Percentiles rank a stretch among this genome's conserved stretches.
phyloP scores from a whole-genome alignment of 208 protist species.

The Crithidia acanthocephali region DNA sequence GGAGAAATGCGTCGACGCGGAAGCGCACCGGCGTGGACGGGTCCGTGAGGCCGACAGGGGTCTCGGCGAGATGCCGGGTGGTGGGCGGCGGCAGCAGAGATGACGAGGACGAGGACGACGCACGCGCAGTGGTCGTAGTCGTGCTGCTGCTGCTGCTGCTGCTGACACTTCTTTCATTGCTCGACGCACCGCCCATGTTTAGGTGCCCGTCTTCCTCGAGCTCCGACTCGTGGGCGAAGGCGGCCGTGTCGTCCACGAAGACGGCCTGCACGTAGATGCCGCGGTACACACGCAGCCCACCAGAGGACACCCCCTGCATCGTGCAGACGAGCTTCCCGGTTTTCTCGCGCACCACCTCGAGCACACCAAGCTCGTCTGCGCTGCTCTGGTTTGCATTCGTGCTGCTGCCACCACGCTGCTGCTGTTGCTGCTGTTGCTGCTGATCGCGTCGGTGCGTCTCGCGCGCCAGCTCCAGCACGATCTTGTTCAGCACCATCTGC shows the following conservation, averaged over 20 bases:
- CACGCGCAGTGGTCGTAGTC: background rate
- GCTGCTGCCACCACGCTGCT: background rate
- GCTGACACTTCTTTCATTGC: background rate
- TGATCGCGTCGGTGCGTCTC: conserved; percentile 7
- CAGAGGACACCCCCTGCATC: conserved; percentile 43
- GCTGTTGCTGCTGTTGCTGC: background rate
- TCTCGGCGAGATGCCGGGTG: conserved; percentile 34
- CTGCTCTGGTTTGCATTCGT: background rate
- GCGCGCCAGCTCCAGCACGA: conserved; percentile 52
- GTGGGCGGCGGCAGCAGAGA: background rate
- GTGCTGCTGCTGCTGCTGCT: background rate
- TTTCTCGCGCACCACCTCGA: conserved; percentile 59
- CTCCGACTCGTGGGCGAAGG: background rate
- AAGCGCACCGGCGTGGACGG: conserved; percentile 46
- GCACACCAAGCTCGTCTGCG: background rate
- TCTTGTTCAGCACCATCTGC: conserved; percentile 79
- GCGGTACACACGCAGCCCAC: conserved; percentile 75
- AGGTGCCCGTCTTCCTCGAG: no score
- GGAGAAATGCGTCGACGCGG: conserved; percentile 60
- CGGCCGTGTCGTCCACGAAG: conserved; percentile 59
- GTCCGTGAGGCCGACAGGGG: conserved; percentile 28
- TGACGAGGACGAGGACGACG: background rate
- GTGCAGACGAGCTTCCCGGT: conserved; percentile 76
- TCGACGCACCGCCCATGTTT: no score
- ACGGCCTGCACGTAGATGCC: conserved; percentile 65